Evolutionary conservation across 768 basidiomycete genomes (phyloP), one percentile per base, ranked within the genome.

Genomic region (Collybia mongolica): DNA sequence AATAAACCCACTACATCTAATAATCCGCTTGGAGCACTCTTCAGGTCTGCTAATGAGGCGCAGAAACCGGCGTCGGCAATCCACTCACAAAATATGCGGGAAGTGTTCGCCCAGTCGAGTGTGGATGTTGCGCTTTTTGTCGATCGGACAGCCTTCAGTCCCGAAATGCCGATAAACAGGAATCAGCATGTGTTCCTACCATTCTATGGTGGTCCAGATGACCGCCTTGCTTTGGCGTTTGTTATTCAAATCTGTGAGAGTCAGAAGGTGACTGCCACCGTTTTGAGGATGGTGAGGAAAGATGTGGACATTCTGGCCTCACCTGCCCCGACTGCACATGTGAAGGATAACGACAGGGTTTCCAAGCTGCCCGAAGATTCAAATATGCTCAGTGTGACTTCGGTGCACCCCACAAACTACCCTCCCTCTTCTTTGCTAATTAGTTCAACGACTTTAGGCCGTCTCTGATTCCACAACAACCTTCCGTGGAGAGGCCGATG

Each of bases 41-140:
- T 90, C 68, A 70, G 67, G 48, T 52, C 67, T 3, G 35, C 54
- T 8, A 37, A 28, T 12, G 32, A 28, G 20, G 44, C 60, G 1
- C 74, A 77, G 48, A 71, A 66, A 39, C 72, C 80, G 0, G 64
- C 79, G 0, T 77, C 82, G 1, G 65, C 74, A 2, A 68, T 81
- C 8, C 90, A 96, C 59, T 86, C 93, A 0, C 84, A 87, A 28
- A 95, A 96, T 55, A 81, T 96, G 6, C 82, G 94, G 0, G 75
- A 80, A 7, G 83, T 97, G 12, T 95, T 97, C 56, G 69, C 81
- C 1, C 81, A 84, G 47, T 77, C 86, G 7, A 69, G 65, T 53
- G 82, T 74, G 15, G 90, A 98, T 59, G 89, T 95, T 19, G 92
- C 85, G 0, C 67, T 98, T 7, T 92, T 87, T 60, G 78, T 97